These are phyloP conservation scores for Tolypocladium nubicola DNA, from an alignment of 2,329 filamentous ascomycete genomes.

Conservation along the genomic window DNA sequence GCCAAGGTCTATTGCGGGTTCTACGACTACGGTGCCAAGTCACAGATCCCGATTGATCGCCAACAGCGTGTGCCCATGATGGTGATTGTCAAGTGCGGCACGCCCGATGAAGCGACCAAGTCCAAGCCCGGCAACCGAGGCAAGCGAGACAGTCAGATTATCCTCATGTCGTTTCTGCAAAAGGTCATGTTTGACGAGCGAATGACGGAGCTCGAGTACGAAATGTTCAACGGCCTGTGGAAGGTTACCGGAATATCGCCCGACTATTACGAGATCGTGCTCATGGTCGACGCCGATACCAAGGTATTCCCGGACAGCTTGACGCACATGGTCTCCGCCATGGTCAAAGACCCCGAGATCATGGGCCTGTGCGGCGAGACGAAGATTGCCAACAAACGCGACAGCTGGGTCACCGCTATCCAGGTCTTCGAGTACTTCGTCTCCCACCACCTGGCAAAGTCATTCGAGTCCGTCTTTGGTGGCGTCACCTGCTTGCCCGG, in stretches of 20 bases:
- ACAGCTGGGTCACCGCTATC: slow-evolving; percentile 92
- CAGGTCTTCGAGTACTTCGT: slow-evolving; percentile 99
- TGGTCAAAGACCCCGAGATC: slow-evolving; percentile 98
- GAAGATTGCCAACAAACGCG: slow-evolving; percentile 97
- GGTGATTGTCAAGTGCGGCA: slow-evolving; percentile 90
- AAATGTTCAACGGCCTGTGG: slow-evolving; percentile 99
- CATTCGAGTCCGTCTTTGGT: slow-evolving; percentile 96
- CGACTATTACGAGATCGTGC: slow-evolving; percentile 93
- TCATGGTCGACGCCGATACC: slow-evolving; percentile 99
- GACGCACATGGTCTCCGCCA: slow-evolving; percentile 97
- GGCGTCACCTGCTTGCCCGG: slow-evolving; percentile 97
- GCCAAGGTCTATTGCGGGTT: slow-evolving; percentile 97
- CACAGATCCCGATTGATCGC: slow-evolving; percentile 68
- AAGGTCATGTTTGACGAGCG: slow-evolving; percentile 99
- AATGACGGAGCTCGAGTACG: slow-evolving; percentile 98
- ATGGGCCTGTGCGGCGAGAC: slow-evolving; percentile 99
- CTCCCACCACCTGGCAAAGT: slow-evolving; percentile 92
- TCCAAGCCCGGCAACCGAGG: slow-evolving; percentile 93
- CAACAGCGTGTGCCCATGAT: slow-evolving; percentile 98
- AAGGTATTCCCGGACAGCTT: slow-evolving; percentile 98
- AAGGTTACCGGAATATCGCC: slow-evolving; percentile 97
- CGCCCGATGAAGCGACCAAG: slow-evolving; percentile 69
- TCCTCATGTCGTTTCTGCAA: slow-evolving; percentile 97
- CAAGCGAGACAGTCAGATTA: slow-evolving; percentile 98
- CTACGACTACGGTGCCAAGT: slow-evolving; percentile 86